Base-by-base conservation (phyloP, 768 basidiomycete species). In the Psilocybe subaeruginosa region DNA sequence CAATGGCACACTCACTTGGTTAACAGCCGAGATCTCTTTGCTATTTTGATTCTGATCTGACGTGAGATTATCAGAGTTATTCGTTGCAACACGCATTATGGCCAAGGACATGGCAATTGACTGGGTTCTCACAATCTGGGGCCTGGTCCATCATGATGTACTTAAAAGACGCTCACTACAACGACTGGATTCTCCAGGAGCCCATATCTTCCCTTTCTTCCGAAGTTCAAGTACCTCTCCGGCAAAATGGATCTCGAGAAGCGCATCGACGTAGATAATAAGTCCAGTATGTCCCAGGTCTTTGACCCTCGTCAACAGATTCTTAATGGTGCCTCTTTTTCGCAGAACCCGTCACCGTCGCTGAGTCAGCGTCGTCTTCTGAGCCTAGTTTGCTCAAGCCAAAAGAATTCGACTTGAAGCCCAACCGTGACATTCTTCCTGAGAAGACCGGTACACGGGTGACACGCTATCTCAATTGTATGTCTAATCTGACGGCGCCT, bases 401-500 rank as follows among this genome's bases (percentile, higher is more conserved):
- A 45, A 70, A 68, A 59, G 66, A 66, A 16, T 50, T 68, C 8
- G 59, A 67, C 29, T 14, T 65, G 50, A 64, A 65, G 30, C 65
- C 69, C 7, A 59, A 60, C 43, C 61, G 84, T 49, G 64, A 82
- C 68, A 55, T 59, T 30, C 65, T 70, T 29, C 68, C 61, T 8
- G 59, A 59, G 56, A 66, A 68, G 58, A 55, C 59, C 35, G 65
- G 62, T 3, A 57, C 48, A 29, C 56, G 35, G 50, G 14, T 59
- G 12, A 31, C 57, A 23, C 62, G 63, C 23, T 68, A 55, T 52
- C 60, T 67, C 29, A 48, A 63, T 19, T 51, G 47, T 69, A 82
- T 80, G 80, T 50, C 11, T 14, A 37, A n/a, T 35, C 82, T 82
- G 41, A 80, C 31, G 33, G 17, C 16, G 19, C 6, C 7, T 12